Percentiles rank a stretch among this genome's conserved stretches.
These are phyloP conservation scores for Plasmodium relictum DNA, from an alignment of 169 alveolate species.

Conservation along the genomic window DNA sequence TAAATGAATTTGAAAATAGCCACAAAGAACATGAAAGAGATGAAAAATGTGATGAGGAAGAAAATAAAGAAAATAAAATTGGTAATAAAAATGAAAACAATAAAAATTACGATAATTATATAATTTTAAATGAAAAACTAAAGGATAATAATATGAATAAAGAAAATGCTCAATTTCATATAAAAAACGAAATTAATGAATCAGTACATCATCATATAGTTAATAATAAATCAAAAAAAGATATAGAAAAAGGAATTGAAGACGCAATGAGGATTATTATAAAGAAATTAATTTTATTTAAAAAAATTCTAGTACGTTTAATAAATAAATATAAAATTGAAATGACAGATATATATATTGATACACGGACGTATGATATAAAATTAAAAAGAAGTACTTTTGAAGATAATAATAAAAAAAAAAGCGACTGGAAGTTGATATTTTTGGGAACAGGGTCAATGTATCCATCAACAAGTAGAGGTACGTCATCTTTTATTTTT, in stretches of 20 bases:
- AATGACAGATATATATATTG: conserved; percentile 22
- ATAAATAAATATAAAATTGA: neutral
- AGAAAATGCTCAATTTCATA: neutral
- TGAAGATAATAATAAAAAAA: conserved; percentile 27
- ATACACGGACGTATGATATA: conserved; percentile 16
- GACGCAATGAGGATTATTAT: neutral
- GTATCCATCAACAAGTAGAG: conserved; percentile 81
- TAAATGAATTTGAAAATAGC: neutral
- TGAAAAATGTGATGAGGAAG: neutral
- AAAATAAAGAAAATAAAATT: neutral
- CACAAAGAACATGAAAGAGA: neutral
- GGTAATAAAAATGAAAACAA: neutral
- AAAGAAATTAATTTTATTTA: conserved; percentile 15
- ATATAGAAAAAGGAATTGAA: too few species aligned
- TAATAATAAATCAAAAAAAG: too few species aligned
- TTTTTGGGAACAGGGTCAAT: conserved; percentile 87
- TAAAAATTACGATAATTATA: neutral
- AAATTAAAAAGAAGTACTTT: conserved; percentile 27
- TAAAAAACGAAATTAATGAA: too few species aligned
- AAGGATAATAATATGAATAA: neutral
- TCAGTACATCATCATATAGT: too few species aligned
- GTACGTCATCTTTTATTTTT: conserved; percentile 83
- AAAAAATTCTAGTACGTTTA: neutral
- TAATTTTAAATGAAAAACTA: neutral
- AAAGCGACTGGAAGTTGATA: conserved; percentile 79